Percentiles rank a stretch among this genome's conserved stretches.
Conservation (phyloP, 176 grass and related monocot genomes). For the Oryza australiensis region DNA sequence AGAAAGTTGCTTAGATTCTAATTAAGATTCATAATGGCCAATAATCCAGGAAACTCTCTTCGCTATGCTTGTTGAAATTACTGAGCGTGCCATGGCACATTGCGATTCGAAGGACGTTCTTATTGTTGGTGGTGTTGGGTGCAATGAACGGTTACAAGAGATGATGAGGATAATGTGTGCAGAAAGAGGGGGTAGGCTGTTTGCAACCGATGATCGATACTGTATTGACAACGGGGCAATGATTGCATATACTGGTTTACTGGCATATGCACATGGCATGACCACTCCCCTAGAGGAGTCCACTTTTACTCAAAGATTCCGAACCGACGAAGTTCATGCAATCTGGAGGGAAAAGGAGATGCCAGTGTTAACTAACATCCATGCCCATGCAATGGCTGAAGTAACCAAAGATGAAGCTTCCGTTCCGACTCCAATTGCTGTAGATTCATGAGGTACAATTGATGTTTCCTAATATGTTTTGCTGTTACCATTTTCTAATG, state of each 20-base stretch:
- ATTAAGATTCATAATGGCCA: conserved; percentile 3
- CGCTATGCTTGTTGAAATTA: conserved; percentile 99
- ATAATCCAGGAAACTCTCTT: conserved; percentile 82
- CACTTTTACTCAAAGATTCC: conserved; percentile 90
- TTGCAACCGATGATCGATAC: conserved; percentile 92
- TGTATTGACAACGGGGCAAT: conserved; percentile 95
- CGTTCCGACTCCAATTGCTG: conserved; percentile 27
- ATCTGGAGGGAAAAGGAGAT: conserved; percentile 89
- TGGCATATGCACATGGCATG: conserved; percentile 64
- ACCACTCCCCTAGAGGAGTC: conserved; percentile 80
- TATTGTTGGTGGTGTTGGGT: conserved; percentile 95
- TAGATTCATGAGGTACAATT: conserved; percentile 68
- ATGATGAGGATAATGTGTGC: conserved; percentile 97
- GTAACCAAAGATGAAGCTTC: conserved; percentile 37
- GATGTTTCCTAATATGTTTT: conserved; percentile 4
- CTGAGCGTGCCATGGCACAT: conserved; percentile 93
- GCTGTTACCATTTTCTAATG: neutral
- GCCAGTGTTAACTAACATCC: conserved; percentile 30
- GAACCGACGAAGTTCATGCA: conserved; percentile 91
- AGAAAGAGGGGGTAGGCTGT: conserved; percentile 78
- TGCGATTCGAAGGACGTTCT: conserved; percentile 88
- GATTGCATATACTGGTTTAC: conserved; percentile 95
- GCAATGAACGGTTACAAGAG: conserved; percentile 82
- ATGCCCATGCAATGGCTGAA: conserved; percentile 41
- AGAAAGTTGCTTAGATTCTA: neutral